These are phyloP conservation scores for Pythium oligandrum DNA, from an alignment of 352 stramenopile genomes.

Conservation along the genomic window DNA sequence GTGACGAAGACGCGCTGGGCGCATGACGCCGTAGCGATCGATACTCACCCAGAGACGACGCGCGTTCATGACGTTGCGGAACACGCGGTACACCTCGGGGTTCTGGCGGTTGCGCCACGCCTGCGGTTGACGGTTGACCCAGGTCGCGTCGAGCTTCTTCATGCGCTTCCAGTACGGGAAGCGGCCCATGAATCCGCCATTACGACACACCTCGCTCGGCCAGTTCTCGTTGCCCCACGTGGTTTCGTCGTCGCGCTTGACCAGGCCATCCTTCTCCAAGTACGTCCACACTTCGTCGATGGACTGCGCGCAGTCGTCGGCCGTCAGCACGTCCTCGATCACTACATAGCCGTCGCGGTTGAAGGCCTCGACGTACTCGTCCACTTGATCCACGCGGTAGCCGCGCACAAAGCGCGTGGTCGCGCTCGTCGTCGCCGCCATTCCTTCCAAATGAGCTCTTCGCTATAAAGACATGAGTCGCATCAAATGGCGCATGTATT, in stretches of 20 bases:
- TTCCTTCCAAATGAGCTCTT: too few species aligned
- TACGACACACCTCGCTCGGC: slow-evolving; percentile 36
- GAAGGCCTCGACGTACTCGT: slow-evolving; percentile 33
- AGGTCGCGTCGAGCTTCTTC: slow-evolving; percentile 41
- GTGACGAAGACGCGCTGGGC: slow-evolving; percentile 26
- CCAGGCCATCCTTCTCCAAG: slow-evolving; percentile 33
- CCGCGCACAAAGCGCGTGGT: slow-evolving; percentile 11
- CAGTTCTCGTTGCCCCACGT: slow-evolving; percentile 47
- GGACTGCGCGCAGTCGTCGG: slow-evolving; percentile 25
- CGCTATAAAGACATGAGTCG: too few species aligned
- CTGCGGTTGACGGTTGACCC: slow-evolving; percentile 35
- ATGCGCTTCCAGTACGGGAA: slow-evolving; percentile 55
- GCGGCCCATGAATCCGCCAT: slow-evolving; percentile 39
- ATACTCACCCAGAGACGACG: slow-evolving; percentile 40
- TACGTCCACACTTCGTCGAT: slow-evolving; percentile 45
- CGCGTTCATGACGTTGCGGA: slow-evolving; percentile 28
- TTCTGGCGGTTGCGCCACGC: slow-evolving; percentile 48
- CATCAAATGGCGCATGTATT: background rate
- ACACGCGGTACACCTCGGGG: slow-evolving; percentile 25
- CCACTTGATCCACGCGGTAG: slow-evolving; percentile 25
- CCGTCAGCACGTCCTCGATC: slow-evolving; percentile 33
- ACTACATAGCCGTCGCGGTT: slow-evolving; percentile 37
- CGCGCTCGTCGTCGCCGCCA: background rate
- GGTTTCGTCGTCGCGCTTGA: slow-evolving; percentile 32
- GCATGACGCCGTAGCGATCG: slow-evolving; percentile 46